Conservation (phyloP, 345 rosid genomes). For the Eucalyptus dawsonii region DNA sequence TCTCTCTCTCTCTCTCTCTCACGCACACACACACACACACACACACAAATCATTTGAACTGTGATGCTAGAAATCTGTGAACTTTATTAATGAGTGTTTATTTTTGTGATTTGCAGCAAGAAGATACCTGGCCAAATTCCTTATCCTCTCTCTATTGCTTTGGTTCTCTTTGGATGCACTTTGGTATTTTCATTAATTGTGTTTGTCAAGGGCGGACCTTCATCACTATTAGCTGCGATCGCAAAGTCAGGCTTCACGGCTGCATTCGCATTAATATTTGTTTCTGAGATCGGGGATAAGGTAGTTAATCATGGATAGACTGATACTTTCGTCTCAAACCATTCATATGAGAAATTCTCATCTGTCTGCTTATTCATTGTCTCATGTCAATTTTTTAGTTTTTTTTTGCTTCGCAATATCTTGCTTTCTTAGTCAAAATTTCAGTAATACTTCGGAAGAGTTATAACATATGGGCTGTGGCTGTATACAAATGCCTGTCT, state of each 20-base stretch:
- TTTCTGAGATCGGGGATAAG: conserved; percentile 99
- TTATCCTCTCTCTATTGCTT: conserved; percentile 63
- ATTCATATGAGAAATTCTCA: not conserved
- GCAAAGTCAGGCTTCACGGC: conserved; percentile 97
- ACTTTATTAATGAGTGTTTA: not conserved
- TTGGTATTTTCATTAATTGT: conserved; percentile 58
- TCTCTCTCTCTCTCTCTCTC: not conserved
- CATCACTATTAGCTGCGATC: conserved; percentile 65
- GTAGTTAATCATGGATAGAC: conserved; percentile 12
- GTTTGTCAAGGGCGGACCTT: conserved; percentile 65
- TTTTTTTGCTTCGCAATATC: not conserved
- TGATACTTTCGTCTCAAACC: not conserved
- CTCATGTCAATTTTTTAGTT: not conserved
- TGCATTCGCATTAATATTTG: conserved; percentile 90
- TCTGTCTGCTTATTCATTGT: not conserved
- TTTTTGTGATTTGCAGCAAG: conserved; percentile 39
- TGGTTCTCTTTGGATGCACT: conserved; percentile 65
- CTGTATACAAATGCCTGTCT: not conserved
- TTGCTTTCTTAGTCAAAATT: not conserved
- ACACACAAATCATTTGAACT: not conserved
- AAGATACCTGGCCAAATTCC: conserved; percentile 50
- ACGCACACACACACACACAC: no score
- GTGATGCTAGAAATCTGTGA: not conserved
- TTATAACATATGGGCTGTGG: not conserved
- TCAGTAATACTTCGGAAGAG: not conserved